These are phyloP conservation scores for Cynara cardunculus DNA, from an alignment of 129 eudicot species.

Conservation along the genomic window DNA sequence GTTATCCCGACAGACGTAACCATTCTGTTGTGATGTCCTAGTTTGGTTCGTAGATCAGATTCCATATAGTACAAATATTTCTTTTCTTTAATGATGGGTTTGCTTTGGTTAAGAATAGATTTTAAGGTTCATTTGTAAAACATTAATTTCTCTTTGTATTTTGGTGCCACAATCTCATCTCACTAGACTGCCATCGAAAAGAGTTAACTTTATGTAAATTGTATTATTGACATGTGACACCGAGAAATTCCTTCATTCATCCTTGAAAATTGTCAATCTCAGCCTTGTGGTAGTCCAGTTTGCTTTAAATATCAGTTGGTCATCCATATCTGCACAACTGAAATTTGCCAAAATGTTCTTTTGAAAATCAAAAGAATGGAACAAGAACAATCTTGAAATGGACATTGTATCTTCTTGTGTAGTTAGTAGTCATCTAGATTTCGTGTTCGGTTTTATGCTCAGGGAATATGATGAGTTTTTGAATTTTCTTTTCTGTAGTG, in stretches of 20 bases:
- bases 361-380: not conserved
- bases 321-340: not conserved
- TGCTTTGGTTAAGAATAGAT: not conserved
- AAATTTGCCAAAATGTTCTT: not conserved
- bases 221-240: not conserved
- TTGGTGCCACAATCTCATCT: not conserved
- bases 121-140: not conserved
- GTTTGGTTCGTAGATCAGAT: not conserved
- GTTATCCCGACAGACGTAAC: not conserved
- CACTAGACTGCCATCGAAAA: not conserved
- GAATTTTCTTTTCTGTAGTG: constrained; percentile 60
- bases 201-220: not conserved
- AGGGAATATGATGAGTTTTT: not conserved
- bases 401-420: not conserved
- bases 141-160: not conserved
- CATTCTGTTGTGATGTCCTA: not conserved
- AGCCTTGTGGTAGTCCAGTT: too few relatives aligned
- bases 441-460: not conserved
- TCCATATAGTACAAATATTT: not conserved
- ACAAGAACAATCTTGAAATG: not conserved
- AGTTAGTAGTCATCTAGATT: not conserved
- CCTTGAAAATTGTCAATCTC: too few relatives aligned
- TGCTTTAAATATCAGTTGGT: too few relatives aligned
- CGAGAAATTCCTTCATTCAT: not conserved
- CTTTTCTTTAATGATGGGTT: not conserved